These are phyloP conservation scores for Carallia brachiata DNA, from an alignment of 345 rosid species.

Conservation along the genomic window DNA sequence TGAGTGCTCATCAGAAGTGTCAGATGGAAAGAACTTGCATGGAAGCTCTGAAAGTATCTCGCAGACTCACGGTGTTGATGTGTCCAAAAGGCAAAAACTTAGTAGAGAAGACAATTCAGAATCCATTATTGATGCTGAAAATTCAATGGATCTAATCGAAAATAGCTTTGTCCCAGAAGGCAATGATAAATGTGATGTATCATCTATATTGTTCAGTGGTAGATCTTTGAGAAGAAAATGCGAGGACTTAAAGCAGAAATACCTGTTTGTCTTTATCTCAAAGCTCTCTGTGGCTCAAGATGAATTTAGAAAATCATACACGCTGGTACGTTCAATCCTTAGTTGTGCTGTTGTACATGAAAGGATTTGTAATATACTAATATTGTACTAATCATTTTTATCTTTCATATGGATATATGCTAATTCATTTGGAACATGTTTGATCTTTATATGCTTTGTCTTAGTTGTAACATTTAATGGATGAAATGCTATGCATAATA, in stretches of 20 bases:
- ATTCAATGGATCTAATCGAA: conserved; percentile 22
- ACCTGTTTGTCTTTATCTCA: conserved; percentile 61
- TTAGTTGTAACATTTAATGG: too few species aligned
- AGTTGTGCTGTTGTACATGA: not conserved
- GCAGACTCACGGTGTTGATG: conserved; percentile 41
- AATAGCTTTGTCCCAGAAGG: conserved; percentile 34
- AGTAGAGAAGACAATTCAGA: conserved; percentile 28
- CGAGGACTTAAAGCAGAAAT: conserved; percentile 66
- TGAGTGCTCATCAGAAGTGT: conserved; percentile 27
- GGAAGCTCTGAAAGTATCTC: conserved; percentile 35
- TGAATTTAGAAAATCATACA: conserved; percentile 63
- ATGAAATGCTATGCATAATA: too few species aligned
- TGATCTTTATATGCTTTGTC: not conserved
- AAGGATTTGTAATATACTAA: not conserved
- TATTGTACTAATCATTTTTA: not conserved
- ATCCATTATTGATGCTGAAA: conserved; percentile 25
- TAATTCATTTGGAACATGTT: not conserved
- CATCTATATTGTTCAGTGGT: conserved; percentile 29
- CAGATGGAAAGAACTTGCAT: conserved; percentile 27
- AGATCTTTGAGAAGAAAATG: conserved; percentile 46
- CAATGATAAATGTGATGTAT: conserved; percentile 27
- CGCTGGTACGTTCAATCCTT: conserved; percentile 50
- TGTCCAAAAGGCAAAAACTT: conserved; percentile 49
- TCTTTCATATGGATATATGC: not conserved
- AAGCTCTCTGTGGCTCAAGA: conserved; percentile 65